These are phyloP conservation scores for Podospora bellae-mahoneyi DNA, from an alignment of 495 filamentous ascomycete genomes.

Conservation along the genomic window DNA sequence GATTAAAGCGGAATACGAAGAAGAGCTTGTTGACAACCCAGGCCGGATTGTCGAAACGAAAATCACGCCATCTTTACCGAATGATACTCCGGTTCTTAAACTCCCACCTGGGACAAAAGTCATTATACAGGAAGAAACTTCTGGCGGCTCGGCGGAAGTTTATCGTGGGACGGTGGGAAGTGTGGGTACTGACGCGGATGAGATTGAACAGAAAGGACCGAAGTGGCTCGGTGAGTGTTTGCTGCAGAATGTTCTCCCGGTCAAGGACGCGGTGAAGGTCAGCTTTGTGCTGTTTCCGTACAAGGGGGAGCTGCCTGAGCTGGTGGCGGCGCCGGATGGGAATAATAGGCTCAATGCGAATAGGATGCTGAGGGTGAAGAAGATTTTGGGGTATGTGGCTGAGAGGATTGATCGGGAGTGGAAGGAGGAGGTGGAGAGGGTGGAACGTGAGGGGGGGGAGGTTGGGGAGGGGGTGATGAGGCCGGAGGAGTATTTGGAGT, in stretches of 20 bases:
- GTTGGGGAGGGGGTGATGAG: conserved; percentile 59
- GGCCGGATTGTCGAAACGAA: conserved; percentile 55
- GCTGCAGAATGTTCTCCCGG: conserved; percentile 74
- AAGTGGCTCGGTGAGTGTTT: conserved; percentile 92
- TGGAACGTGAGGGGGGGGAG: conserved; percentile 42
- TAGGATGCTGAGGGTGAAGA: conserved; percentile 90
- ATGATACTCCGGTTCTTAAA: conserved; percentile 80
- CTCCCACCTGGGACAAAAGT: conserved; percentile 77
- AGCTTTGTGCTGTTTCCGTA: conserved; percentile 87
- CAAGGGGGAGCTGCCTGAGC: conserved; percentile 68
- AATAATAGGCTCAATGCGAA: conserved; percentile 93
- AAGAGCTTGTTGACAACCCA: conserved; percentile 57
- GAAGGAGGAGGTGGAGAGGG: conserved; percentile 49
- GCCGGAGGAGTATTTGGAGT: conserved; percentile 88
- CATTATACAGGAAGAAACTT: conserved; percentile 92
- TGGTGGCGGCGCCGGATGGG: conserved; percentile 58
- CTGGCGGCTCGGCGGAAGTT: conserved; percentile 85
- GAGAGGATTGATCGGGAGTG: conserved; percentile 74
- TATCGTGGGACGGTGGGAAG: conserved; percentile 82
- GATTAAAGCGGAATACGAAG: conserved; percentile 71
- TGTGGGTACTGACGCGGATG: conserved; percentile 72
- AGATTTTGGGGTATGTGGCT: conserved; percentile 88
- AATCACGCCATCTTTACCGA: conserved; percentile 73
- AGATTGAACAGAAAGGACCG: conserved; percentile 79
- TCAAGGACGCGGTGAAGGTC: conserved; percentile 91